phyloP scores from a whole-genome alignment of 2,329 filamentous ascomycete genomes.

The Cytospora paraplurivora region DNA sequence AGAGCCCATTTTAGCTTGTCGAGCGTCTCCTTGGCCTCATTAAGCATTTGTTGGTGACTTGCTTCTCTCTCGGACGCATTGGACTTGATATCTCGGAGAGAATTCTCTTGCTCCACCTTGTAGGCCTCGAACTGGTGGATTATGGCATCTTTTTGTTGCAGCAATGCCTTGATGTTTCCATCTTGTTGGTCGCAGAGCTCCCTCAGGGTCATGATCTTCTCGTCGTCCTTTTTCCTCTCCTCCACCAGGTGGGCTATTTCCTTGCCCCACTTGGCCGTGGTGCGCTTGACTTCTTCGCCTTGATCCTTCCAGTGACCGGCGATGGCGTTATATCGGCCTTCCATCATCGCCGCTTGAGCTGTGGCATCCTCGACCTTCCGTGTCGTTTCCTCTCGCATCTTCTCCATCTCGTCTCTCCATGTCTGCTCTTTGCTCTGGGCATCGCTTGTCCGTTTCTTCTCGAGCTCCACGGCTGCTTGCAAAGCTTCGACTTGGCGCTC shows the following conservation, averaged over 20 bases:
- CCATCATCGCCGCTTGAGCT: conserved; percentile 65
- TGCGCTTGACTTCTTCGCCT: conserved; percentile 60
- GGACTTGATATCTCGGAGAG: conserved; percentile 60
- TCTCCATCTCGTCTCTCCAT: conserved; percentile 67
- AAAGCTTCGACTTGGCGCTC: conserved; percentile 74
- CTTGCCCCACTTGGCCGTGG: conserved; percentile 50
- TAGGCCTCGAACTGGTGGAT: conserved; percentile 63
- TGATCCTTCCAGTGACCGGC: conserved; percentile 68
- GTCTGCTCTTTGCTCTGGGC: conserved; percentile 62
- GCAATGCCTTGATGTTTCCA: conserved; percentile 63
- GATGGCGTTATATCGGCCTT: conserved; percentile 70
- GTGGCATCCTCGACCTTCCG: conserved; percentile 67
- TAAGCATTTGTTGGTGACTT: conserved; percentile 61
- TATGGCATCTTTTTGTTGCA: conserved; percentile 64
- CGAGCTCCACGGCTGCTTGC: conserved; percentile 63
- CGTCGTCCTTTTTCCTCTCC: conserved; percentile 61
- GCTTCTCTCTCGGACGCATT: conserved; percentile 59
- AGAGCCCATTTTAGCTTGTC: conserved; percentile 74
- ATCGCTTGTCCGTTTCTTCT: conserved; percentile 61
- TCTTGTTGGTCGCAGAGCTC: conserved; percentile 75
- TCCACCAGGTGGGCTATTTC: conserved; percentile 59
- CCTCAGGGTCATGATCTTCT: conserved; percentile 64
- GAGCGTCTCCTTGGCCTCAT: conserved; percentile 61
- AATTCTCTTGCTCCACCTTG: conserved; percentile 64
- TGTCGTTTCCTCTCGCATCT: conserved; percentile 59